Percentiles rank a stretch among this genome's conserved stretches.
Conservation (phyloP, 1,284 basidiomycete species). For the Somion occarium region DNA sequence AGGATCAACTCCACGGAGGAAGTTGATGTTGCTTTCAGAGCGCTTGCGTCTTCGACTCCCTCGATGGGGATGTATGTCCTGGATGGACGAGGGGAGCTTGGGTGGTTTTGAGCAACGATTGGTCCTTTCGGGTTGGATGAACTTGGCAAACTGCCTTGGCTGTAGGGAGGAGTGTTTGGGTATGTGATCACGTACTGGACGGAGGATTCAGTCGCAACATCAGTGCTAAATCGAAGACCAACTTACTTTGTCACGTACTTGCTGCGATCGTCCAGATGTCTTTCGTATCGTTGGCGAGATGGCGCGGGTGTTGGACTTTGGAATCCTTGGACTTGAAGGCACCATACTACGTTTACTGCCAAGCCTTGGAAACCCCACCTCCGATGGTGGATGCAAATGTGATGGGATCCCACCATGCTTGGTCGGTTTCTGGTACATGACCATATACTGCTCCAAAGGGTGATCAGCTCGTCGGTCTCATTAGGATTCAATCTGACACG, state of each 20-base stretch:
- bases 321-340: constrained; percentile 15
- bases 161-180: constrained; percentile 26
- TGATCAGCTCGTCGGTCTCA: background rate
- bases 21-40: constrained; percentile 25
- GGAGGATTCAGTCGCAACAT: background rate
- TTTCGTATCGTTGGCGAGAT: constrained; percentile 19
- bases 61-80: constrained; percentile 14
- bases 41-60: constrained; percentile 12
- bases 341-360: constrained; percentile 7
- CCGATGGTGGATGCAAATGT: constrained; percentile 17
- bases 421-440: constrained; percentile 21
- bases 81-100: constrained; percentile 15
- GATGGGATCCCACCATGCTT: constrained; percentile 14
- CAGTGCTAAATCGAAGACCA: background rate
- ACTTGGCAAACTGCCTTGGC: constrained; percentile 20
- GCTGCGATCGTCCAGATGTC: constrained; percentile 16
- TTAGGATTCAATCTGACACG: background rate
- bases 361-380: constrained; percentile 12
- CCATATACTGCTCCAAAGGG: constrained; percentile 21
- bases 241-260: constrained; percentile 18
- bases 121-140: constrained; percentile 17
- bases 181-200: constrained; percentile 23
- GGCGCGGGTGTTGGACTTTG: constrained; percentile 11
- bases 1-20: constrained; percentile 46
- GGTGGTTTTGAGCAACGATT: constrained; percentile 5